Evolutionary conservation across 345 rosid species (phyloP), one percentile per base, ranked within the genome.

Genomic region (Rhizophora mangle): DNA sequence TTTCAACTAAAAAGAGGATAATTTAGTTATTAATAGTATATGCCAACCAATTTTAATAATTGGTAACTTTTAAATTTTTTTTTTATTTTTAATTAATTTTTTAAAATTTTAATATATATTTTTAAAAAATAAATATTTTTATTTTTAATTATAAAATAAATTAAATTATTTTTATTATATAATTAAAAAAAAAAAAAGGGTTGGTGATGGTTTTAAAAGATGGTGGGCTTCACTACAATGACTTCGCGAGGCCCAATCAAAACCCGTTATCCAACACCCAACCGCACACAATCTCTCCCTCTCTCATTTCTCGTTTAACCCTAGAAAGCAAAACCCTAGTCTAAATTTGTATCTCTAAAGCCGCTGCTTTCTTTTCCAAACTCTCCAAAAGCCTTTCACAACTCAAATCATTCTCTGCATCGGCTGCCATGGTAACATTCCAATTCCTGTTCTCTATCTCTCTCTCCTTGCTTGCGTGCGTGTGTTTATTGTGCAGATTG

Each of bases 391-490:
- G 6, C 3, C 22, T 49, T 11, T 26, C 34, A 19, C 37, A 55
- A 53, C 65, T 71, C 31, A 9, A 71, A 73, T 71, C 75, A 39
- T 74, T 47, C 64, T 70, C 64, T 63, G 74, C 76, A 61, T 64
- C 71, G n/a, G 57, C 77, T 30, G 30, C 74, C 51, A 79, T 75
- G 79, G 78, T 81, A 72, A 27, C 49, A 5, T 43, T 2, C 20
- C 32, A 27, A 5, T 5, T 56, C 21, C 18, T 37, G 21, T 52
- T 49, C 49, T 24, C 15, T 49, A 21, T 49, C 54, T 24, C 2
- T 21, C 3, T 24, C 20, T 64, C 6, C 2, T 20, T 21, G 2
- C 6, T 0, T 27, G 6, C 3, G 36, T 60, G 7, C 9, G 37
- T 4, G 3, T 11, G 32, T 11, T 3, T 52, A 29, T 20, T 51